These are phyloP conservation scores for Neopestalotiopsis rosae DNA, from an alignment of 2,329 filamentous ascomycete genomes.

Conservation along the genomic window DNA sequence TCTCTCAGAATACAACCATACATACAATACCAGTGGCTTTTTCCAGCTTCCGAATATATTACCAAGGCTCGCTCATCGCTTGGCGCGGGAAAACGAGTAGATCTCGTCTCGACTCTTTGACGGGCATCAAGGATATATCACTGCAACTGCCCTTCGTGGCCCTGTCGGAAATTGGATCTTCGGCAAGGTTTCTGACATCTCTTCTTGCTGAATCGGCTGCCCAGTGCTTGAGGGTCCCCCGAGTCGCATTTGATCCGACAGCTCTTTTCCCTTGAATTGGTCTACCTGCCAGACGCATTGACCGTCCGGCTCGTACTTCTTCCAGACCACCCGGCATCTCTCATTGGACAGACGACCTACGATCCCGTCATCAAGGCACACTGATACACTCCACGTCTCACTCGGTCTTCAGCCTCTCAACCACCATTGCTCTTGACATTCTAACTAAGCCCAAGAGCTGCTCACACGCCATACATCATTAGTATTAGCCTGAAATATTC, in stretches of 20 bases:
- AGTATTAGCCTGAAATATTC: not conserved
- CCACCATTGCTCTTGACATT: not conserved
- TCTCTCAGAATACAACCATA: not conserved
- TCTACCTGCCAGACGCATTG: conserved; percentile 17
- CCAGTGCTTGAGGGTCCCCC: not conserved
- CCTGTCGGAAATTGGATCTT: not conserved
- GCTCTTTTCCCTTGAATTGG: not conserved
- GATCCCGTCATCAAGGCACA: conserved; percentile 13
- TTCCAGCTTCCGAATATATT: not conserved
- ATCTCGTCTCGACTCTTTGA: conserved; percentile 3
- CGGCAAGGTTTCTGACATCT: not conserved
- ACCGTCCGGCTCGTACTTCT: conserved; percentile 16
- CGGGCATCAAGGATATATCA: not conserved
- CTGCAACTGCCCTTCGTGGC: not conserved
- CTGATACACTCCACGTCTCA: conserved; percentile 18
- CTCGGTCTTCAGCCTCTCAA: not conserved
- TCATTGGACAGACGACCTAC: not conserved
- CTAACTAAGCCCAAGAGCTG: not conserved
- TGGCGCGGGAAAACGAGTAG: not conserved
- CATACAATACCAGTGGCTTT: not conserved
- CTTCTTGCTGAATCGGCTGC: no score
- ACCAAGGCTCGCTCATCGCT: not conserved
- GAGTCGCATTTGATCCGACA: conserved; percentile 11
- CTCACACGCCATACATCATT: not conserved
- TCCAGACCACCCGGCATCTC: conserved; percentile 2